These are phyloP conservation scores for Oryza nivara DNA, from an alignment of 176 grass and related monocot species.

Conservation along the genomic window DNA sequence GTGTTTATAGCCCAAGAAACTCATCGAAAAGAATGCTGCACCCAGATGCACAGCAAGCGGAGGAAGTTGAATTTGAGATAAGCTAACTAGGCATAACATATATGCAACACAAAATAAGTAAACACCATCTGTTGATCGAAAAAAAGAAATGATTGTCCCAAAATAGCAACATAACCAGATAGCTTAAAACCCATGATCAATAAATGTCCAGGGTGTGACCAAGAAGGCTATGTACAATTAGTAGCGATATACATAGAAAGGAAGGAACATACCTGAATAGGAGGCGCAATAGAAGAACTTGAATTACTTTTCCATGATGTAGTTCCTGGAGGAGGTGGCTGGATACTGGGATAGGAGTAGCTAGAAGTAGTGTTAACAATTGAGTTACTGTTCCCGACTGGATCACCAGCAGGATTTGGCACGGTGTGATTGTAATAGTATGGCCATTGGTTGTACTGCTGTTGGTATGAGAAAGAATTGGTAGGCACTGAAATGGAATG, in stretches of 20 bases:
- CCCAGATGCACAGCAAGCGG: not conserved
- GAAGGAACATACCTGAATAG: slow-evolving; percentile 68
- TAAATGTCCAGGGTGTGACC: not conserved
- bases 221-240: slow-evolving; percentile 25
- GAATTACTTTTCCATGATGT: slow-evolving; percentile 77
- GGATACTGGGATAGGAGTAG: slow-evolving; percentile 70
- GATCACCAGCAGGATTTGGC: slow-evolving; percentile 52
- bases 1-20: not conserved
- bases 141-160: slow-evolving; percentile 10
- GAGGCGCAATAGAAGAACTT: slow-evolving; percentile 50
- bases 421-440: slow-evolving; percentile 70
- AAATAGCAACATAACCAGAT: slow-evolving; percentile 8
- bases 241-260: slow-evolving; percentile 32
- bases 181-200: slow-evolving; percentile 28
- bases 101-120: slow-evolving; percentile 1
- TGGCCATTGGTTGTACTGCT: slow-evolving; percentile 83
- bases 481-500: slow-evolving; percentile 58
- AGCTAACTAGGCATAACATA: not conserved
- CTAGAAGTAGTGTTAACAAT: slow-evolving; percentile 50
- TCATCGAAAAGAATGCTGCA: not conserved
- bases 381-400: slow-evolving; percentile 51
- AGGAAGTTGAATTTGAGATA: not conserved
- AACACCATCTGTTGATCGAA: not conserved
- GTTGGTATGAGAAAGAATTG: slow-evolving; percentile 76
- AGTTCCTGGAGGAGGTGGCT: slow-evolving; percentile 94